Evolutionary conservation across 2,329 filamentous ascomycete species (phyloP).

Genomic region (Colletotrichum falcatum): DNA sequence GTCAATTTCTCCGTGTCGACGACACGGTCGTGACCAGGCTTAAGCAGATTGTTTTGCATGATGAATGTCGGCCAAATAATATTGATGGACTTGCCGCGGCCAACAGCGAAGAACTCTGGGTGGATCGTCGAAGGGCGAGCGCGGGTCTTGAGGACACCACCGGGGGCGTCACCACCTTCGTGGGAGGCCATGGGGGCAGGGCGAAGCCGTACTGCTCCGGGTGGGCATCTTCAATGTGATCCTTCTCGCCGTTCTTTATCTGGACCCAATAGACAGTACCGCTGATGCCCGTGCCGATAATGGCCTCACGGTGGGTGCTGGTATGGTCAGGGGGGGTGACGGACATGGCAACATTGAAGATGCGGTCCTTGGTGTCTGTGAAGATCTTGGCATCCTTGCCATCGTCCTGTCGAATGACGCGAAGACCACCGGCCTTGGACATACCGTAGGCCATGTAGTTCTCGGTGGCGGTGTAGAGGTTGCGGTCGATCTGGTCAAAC

Average conservation of each 20-base stretch:
- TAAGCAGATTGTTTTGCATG: slow-evolving; percentile 72
- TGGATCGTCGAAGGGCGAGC: slow-evolving; percentile 90
- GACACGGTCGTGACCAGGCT: slow-evolving; percentile 71
- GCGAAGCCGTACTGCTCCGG: slow-evolving; percentile 89
- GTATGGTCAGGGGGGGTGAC: slow-evolving; percentile 70
- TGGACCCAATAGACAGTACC: slow-evolving; percentile 97
- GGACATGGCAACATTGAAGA: slow-evolving; percentile 93
- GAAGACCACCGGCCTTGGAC: slow-evolving; percentile 91
- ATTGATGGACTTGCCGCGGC: slow-evolving; percentile 95
- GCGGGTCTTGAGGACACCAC: slow-evolving; percentile 94
- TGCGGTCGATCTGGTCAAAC: slow-evolving; percentile 96
- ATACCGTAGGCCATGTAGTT: slow-evolving; percentile 95
- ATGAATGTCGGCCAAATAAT: slow-evolving; percentile 80
- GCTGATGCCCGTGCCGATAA: slow-evolving; percentile 93
- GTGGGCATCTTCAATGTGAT: slow-evolving; percentile 81
- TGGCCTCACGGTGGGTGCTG: slow-evolving; percentile 76
- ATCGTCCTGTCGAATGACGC: slow-evolving; percentile 94
- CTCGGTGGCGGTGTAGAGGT: slow-evolving; percentile 88
- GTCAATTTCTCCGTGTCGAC: slow-evolving; percentile 92
- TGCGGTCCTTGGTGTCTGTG: slow-evolving; percentile 88
- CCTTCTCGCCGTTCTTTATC: slow-evolving; percentile 80
- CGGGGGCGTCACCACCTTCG: slow-evolving; percentile 91
- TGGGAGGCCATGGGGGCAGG: slow-evolving; percentile 87
- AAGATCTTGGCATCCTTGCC: slow-evolving; percentile 93
- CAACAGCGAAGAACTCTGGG: slow-evolving; percentile 94